Percentiles rank a stretch among this genome's conserved stretches.
These are phyloP conservation scores for Picochlorum sp. DNA, from an alignment of 139 green algal species.

Conservation along the genomic window DNA sequence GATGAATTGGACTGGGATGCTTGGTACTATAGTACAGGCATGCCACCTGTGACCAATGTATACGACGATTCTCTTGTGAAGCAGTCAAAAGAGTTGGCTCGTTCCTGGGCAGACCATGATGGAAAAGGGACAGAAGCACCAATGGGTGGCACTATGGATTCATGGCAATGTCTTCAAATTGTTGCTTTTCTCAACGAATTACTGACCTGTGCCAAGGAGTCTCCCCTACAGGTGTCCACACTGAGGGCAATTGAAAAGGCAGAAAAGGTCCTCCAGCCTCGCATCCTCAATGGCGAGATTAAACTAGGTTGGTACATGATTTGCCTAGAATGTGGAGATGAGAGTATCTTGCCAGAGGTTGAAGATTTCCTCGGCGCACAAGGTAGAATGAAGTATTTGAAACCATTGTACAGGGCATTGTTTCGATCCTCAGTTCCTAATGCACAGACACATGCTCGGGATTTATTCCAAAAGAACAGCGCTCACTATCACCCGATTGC, in stretches of 20 bases:
- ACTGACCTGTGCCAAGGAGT: slow-evolving; percentile 30
- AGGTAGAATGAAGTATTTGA: slow-evolving; percentile 70
- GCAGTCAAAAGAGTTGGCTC: slow-evolving; percentile 52
- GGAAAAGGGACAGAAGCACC: not conserved
- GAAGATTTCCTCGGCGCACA: slow-evolving; percentile 52
- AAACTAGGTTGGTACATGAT: slow-evolving; percentile 47
- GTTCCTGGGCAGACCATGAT: slow-evolving; percentile 52
- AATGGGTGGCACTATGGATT: slow-evolving; percentile 32
- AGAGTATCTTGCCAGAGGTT: slow-evolving; percentile 26
- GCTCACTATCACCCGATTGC: slow-evolving; percentile 79
- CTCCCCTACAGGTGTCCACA: slow-evolving; percentile 21
- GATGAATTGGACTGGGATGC: slow-evolving; percentile 64
- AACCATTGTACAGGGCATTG: slow-evolving; percentile 67
- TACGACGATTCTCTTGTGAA: slow-evolving; percentile 61
- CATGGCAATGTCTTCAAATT: slow-evolving; percentile 48
- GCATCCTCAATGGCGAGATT: slow-evolving; percentile 64
- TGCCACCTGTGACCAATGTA: slow-evolving; percentile 61
- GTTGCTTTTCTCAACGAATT: slow-evolving; percentile 67
- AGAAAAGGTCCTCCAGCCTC: not conserved
- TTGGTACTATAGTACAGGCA: slow-evolving; percentile 63
- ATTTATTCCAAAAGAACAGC: slow-evolving; percentile 47
- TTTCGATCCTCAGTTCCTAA: slow-evolving; percentile 12
- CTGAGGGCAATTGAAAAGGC: slow-evolving; percentile 50
- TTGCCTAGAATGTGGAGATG: slow-evolving; percentile 54
- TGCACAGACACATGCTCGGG: slow-evolving; percentile 35